Evolutionary conservation across 345 rosid species (phyloP), one percentile per base, ranked within the genome.

Genomic region (Eucalyptus globulus): DNA sequence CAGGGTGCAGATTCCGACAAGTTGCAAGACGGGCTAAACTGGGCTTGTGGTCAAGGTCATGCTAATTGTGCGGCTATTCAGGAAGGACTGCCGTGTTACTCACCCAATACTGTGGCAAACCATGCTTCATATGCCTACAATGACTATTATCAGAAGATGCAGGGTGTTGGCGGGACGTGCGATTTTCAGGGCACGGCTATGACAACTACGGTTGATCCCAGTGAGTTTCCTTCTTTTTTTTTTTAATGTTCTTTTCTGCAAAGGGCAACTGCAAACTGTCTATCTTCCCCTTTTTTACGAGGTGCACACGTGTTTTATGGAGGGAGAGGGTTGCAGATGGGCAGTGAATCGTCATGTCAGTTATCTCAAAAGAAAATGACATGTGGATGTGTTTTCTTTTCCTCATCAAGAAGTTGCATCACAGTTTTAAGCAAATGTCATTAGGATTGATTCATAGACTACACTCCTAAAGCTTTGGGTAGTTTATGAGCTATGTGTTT

Each of bases 11-110:
- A 95, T 80, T 51, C 95, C 9, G 94, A 89, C 91, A 96, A 96
- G 94, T 91, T 98, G 94, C 92, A 92, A 87, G 92, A 88, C 4
- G 99, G 98, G 89, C 91, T 98, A 88, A 94, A 96, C 91, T 98
- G 99, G 99, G 99, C 99, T 80, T 98, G 99, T 90, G 99, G 99
- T 53, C 96, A 92, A 92, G 98, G 99, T 60, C 95, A 92, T 88
- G 99, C 99, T 88, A 96, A 94, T 87, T 98, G 99, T 85, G 45
- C 90, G 2, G 92, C 96, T 47, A 94, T 97, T 88, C 99, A 96
- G 89, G 88, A 91, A 27, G 99, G 99, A 67, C 90, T 88, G 88
- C 90, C 96, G 0, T 98, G 99, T 88, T 98, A 89, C 93, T 69
- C 49, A 6, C 99, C 99, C 3, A 89, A 97, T 88, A 92, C 89